Evolutionary conservation across 2,329 filamentous ascomycete genomes (phyloP), one percentile per base, ranked within the genome.

Genomic region (Trichoderma sp.): DNA sequence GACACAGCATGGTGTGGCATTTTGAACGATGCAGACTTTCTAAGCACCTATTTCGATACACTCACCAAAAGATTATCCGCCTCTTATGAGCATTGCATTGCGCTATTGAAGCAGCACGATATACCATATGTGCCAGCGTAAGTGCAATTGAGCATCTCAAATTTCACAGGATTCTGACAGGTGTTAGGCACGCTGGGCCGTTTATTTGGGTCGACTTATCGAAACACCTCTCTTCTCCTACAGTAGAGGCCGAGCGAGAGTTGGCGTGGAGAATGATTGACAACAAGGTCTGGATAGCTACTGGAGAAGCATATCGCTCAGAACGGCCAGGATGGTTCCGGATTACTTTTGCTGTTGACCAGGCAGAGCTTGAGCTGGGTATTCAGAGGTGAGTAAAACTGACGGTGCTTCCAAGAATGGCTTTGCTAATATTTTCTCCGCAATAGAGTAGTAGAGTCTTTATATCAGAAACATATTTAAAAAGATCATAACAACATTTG

Each of bases 241-340:
- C 63, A 18, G n/a, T 66, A 16, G 35, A 66, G n/a, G 63, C 63
- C 0, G 63, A 66, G 14, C 35, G 63, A 12, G 35, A 66, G 7
- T 18, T 66, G 63, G 63, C 63, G 24, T 66, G 63, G 63, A 66
- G 11, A 38, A 66, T 66, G 63, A 66, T 66, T n/a, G 24, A 66
- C 9, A 66, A 66, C 35, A 66, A 45, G n/a, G 63, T 66, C 2
- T 66, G 63, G 63, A 24, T 66, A n/a, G 63, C 63, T 6, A 66
- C 63, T 29, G 63, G 63, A 45, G 63, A 66, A 29, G 63, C 63
- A 6, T 66, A 66, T 45, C 63, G 63, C 8, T 66, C 63, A 16
- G 63, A 66, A 18, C 63, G 63, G 1, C 63, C 63, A 4, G 63
- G 63, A 2, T 66, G 63, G 33, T 66, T 66, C 38, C 63, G 63